Evolutionary conservation across 2,329 filamentous ascomycete species (phyloP).

Genomic region (Cladophialophora psammophila): DNA sequence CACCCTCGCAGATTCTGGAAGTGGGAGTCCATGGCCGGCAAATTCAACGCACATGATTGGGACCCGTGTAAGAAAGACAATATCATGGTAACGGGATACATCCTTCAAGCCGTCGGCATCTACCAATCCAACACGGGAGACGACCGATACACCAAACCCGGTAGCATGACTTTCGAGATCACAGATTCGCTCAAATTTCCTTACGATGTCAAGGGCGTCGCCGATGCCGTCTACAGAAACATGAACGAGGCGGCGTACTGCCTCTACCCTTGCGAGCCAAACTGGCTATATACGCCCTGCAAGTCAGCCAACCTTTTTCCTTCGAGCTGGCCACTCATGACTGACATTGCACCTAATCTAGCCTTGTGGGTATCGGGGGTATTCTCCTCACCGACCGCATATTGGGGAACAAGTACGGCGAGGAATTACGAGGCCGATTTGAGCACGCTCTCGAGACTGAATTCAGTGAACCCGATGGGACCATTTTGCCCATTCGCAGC

Average conservation of each 20-base stretch:
- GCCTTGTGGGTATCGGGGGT: slow-evolving; percentile 28
- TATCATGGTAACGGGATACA: slow-evolving; percentile 35
- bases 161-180: slow-evolving; percentile 29
- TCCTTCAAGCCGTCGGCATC: slow-evolving; percentile 30
- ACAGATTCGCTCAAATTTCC: slow-evolving; percentile 26
- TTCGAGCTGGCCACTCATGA: not conserved
- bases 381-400: slow-evolving; percentile 25
- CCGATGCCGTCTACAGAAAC: slow-evolving; percentile 31
- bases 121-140: slow-evolving; percentile 32
- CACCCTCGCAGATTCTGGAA: slow-evolving; percentile 31
- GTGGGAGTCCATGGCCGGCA: slow-evolving; percentile 31
- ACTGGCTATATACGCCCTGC: slow-evolving; percentile 35
- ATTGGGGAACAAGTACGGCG: slow-evolving; percentile 24
- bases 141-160: slow-evolving; percentile 25
- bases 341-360: not conserved
- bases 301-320: slow-evolving; percentile 24
- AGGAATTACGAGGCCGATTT: slow-evolving; percentile 24
- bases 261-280: slow-evolving; percentile 34
- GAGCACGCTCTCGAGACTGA: slow-evolving; percentile 30
- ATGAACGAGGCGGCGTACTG: slow-evolving; percentile 30
- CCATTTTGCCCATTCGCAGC: slow-evolving; percentile 32
- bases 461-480: slow-evolving; percentile 32
- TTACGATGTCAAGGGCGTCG: slow-evolving; percentile 25
- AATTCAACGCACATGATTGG: slow-evolving; percentile 34
- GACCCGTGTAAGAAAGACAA: slow-evolving; percentile 34